Percentiles rank a stretch among this genome's conserved stretches.
Conservation (phyloP, 2,329 filamentous ascomycete species). For the Coniochaeta sp. region DNA sequence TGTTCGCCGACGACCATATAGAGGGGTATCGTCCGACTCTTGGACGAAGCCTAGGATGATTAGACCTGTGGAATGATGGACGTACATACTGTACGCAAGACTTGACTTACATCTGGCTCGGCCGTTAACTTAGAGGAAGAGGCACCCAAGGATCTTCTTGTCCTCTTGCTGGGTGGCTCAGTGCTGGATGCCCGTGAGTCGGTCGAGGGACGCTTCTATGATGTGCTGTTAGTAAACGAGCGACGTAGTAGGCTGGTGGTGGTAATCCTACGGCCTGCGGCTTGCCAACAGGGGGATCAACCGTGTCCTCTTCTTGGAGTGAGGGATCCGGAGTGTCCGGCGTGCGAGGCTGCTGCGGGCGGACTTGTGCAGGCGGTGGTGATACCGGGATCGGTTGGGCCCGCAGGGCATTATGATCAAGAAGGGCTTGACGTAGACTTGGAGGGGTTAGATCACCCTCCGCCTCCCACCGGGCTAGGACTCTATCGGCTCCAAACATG, state of each 20-base stretch:
- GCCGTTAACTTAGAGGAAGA: neutral
- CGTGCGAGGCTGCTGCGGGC: neutral
- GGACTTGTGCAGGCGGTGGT: neutral
- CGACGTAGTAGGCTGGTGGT: neutral
- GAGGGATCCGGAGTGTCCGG: neutral
- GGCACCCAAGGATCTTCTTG: neutral
- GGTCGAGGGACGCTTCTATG: neutral
- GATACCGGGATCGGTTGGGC: neutral
- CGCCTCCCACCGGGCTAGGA: neutral
- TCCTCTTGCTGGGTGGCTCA: neutral
- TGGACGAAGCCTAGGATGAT: neutral
- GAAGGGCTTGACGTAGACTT: neutral
- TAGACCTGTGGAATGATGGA: neutral
- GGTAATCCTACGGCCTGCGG: neutral
- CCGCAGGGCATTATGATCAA: neutral
- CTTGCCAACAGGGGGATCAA: neutral
- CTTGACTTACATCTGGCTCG: neutral
- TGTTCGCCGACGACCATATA: neutral
- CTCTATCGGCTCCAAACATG: neutral
- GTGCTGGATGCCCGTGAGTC: neutral
- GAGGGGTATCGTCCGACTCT: neutral
- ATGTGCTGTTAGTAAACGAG: neutral
- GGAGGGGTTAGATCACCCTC: neutral
- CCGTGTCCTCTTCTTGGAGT: neutral
- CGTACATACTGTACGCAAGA: neutral